Evolutionary conservation across 768 basidiomycete species (phyloP).

Genomic region (Pilatotrama ljubarskyi): DNA sequence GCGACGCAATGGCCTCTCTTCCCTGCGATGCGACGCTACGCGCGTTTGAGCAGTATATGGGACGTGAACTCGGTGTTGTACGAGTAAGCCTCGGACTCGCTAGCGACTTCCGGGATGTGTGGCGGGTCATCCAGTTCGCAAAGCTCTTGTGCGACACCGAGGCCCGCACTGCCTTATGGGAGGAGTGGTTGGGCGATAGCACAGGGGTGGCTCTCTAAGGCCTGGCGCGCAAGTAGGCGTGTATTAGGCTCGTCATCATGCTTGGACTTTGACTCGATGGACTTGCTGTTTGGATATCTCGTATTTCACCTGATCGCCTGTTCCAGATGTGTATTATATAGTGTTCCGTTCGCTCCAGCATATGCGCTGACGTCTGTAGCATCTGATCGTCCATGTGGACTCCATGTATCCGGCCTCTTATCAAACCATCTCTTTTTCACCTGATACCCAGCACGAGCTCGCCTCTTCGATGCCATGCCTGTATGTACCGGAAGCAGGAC

Average conservation of each 20-base stretch:
- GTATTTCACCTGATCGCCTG: background rate
- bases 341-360: slow-evolving; percentile 7
- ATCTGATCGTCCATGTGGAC: slow-evolving; percentile 6
- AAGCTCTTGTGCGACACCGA: slow-evolving; percentile 14
- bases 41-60: slow-evolving; percentile 61
- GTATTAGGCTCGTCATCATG: background rate
- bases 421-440: background rate
- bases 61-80: slow-evolving; percentile 72
- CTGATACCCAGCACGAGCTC: background rate
- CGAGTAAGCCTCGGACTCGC: slow-evolving; percentile 78
- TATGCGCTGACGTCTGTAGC: slow-evolving; percentile 16
- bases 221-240: background rate
- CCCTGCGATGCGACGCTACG: slow-evolving; percentile 58
- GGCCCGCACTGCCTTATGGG: slow-evolving; percentile 28
- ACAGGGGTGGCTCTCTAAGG: slow-evolving; percentile 16
- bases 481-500: background rate
- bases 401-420: background rate
- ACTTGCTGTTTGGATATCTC: slow-evolving; percentile 2
- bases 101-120: slow-evolving; percentile 74
- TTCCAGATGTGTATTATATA: slow-evolving; percentile 2
- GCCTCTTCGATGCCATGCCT: background rate
- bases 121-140: slow-evolving; percentile 36
- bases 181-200: slow-evolving; percentile 25
- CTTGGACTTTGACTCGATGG: slow-evolving; percentile 5
- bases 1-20: slow-evolving; percentile 62